These are phyloP conservation scores for Pyrus hybrid DNA, from an alignment of 331 rosid species.

Conservation along the genomic window DNA sequence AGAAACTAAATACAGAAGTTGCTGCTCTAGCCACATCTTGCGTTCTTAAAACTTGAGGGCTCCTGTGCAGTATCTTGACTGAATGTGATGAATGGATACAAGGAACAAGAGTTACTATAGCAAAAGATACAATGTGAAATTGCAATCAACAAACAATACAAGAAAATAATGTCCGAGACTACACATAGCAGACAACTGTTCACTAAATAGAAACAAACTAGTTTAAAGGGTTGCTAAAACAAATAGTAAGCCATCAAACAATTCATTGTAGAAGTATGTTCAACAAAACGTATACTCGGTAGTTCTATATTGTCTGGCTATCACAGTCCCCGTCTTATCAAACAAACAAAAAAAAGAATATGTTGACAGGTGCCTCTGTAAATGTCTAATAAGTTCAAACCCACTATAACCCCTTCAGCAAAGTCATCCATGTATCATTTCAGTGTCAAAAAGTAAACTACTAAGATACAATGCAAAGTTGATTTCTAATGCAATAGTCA, in stretches of 20 bases:
- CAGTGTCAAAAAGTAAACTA: neutral
- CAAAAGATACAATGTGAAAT: neutral
- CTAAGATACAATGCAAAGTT: no score
- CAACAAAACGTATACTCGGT: neutral
- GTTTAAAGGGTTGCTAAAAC: neutral
- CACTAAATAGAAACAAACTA: neutral
- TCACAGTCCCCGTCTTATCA: neutral
- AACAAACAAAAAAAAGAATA: neutral
- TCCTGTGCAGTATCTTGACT: neutral
- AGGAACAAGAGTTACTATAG: neutral
- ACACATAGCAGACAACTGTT: neutral
- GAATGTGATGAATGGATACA: neutral
- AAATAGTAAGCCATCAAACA: neutral
- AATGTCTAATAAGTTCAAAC: no score
- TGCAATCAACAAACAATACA: neutral
- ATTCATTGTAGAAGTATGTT: neutral
- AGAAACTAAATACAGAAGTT: neutral
- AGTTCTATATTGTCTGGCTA: neutral
- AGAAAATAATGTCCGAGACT: neutral
- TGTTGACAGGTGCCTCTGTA: no score
- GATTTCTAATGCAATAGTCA: no score
- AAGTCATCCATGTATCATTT: neutral
- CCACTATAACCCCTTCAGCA: neutral
- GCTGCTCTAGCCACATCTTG: conserved; percentile 16
- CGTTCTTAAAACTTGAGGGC: neutral